Conservation (phyloP, 805 yeast genomes). For the Zygosaccharomyces siamensis region DNA sequence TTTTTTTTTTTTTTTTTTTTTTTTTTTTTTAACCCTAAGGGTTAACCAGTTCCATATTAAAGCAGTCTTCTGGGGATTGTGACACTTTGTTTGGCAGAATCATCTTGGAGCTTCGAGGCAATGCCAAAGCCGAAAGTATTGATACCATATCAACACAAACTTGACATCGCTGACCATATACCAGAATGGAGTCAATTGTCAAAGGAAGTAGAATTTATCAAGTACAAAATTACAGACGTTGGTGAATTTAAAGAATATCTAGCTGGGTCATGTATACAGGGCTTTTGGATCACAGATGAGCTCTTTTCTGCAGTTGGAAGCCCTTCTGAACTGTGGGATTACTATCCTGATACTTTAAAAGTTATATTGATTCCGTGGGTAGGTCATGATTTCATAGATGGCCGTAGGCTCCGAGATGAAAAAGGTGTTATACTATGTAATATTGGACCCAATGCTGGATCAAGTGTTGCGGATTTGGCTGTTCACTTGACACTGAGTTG, state of each 20-base stretch:
- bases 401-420: conserved; percentile 37
- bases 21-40: background rate
- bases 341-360: conserved; percentile 45
- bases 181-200: conserved; percentile 45
- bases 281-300: conserved; percentile 52
- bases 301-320: conserved; percentile 45
- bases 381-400: conserved; percentile 54
- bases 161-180: conserved; percentile 44
- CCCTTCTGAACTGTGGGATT: conserved; percentile 40
- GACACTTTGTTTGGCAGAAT: background rate
- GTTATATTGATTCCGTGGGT: conserved; percentile 55
- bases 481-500: conserved; percentile 52
- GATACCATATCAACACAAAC: conserved; percentile 34
- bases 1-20: background rate
- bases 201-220: conserved; percentile 38
- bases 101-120: background rate
- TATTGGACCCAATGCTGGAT: conserved; percentile 54
- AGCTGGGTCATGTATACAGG: conserved; percentile 40
- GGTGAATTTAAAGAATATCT: conserved; percentile 43
- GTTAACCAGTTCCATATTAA: background rate
- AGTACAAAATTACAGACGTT: conserved; percentile 40
- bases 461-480: conserved; percentile 71
- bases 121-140: conserved; percentile 26
- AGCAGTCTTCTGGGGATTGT: background rate
- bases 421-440: conserved; percentile 55